These are phyloP conservation scores for Lepidium sativum DNA, from an alignment of 345 rosid species.

Conservation along the genomic window DNA sequence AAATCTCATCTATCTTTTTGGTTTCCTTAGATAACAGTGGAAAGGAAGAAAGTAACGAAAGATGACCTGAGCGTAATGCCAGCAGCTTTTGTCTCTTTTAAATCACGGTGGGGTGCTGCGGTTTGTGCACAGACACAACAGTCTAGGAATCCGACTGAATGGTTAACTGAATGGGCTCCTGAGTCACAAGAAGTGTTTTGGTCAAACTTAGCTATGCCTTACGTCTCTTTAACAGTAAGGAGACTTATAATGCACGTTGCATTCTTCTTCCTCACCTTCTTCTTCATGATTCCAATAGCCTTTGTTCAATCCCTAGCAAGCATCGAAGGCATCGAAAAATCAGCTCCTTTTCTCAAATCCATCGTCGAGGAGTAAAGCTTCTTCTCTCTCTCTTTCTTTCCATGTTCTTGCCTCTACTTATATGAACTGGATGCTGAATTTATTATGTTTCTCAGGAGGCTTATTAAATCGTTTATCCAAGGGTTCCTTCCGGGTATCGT, in stretches of 20 bases:
- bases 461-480: constrained; percentile 66
- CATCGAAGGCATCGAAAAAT: constrained; percentile 72
- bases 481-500: constrained; percentile 90
- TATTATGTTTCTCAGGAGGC: constrained; percentile 30
- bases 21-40: constrained; percentile 50
- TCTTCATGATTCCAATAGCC: constrained; percentile 91
- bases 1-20: not conserved
- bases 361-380: constrained; percentile 38
- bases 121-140: constrained; percentile 99
- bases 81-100: constrained; percentile 94
- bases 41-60: constrained; percentile 49
- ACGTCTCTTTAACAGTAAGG: constrained; percentile 60
- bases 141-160: constrained; percentile 64
- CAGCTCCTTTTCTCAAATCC: constrained; percentile 51
- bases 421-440: not conserved
- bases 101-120: constrained; percentile 94
- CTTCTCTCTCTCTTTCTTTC: not conserved
- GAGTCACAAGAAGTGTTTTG: constrained; percentile 94
- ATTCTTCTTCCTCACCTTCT: constrained; percentile 90
- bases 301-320: constrained; percentile 88
- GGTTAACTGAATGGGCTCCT: constrained; percentile 97
- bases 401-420: not conserved
- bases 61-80: constrained; percentile 77
- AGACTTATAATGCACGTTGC: constrained; percentile 73
- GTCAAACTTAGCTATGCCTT: constrained; percentile 82